phyloP scores from a whole-genome alignment of 139 green algal species.

The Eudorina sp. region DNA sequence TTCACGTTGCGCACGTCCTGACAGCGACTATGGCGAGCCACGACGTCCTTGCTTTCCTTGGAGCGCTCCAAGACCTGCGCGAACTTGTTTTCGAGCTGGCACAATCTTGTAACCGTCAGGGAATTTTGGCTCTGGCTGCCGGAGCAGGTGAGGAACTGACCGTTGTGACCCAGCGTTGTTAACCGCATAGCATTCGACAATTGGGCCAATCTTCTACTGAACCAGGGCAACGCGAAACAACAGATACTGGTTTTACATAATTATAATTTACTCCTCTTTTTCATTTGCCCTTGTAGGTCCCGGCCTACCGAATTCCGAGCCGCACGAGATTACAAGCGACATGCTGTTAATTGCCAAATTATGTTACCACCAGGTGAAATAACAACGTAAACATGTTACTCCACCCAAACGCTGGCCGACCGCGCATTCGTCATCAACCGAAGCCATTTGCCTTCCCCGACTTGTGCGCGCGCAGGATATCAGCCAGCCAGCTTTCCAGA shows the following conservation, averaged over 20 bases:
- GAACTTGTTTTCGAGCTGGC: background rate
- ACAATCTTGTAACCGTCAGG: background rate
- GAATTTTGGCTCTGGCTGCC: background rate
- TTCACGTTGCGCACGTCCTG: background rate
- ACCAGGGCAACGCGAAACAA: too few species aligned
- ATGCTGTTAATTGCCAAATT: constrained; percentile 37
- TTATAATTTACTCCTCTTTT: background rate
- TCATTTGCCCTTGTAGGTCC: background rate
- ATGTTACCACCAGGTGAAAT: background rate
- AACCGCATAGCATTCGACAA: background rate
- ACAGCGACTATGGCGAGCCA: background rate
- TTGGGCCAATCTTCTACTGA: background rate
- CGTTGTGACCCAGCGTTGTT: background rate
- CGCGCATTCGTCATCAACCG: too few species aligned
- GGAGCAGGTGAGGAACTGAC: background rate
- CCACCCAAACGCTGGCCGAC: too few species aligned
- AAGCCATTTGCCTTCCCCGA: too few species aligned
- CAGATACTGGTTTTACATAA: background rate
- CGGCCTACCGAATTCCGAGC: background rate
- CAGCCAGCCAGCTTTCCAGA: background rate
- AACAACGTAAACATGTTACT: too few species aligned
- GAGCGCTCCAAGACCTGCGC: background rate
- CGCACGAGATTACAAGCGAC: background rate
- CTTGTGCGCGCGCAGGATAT: constrained; percentile 8
- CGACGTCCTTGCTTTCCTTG: constrained; percentile 16